A percentile compares a stretch with the other conserved stretches of the same genome.
phyloP scores from a whole-genome alignment of 2,329 filamentous ascomycete species.

The Ilyonectria sp. region DNA sequence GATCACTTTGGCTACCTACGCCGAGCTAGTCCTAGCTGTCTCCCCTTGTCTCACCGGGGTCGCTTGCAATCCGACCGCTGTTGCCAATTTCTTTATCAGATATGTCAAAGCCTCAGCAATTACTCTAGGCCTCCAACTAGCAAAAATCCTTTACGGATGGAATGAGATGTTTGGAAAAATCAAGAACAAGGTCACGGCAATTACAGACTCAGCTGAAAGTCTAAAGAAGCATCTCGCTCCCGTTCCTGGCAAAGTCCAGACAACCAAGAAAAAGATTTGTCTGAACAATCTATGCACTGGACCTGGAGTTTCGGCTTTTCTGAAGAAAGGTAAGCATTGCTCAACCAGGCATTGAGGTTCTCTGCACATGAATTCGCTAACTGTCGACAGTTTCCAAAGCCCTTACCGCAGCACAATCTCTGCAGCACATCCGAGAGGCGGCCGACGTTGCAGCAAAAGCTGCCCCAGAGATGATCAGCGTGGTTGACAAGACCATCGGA shows the following conservation, averaged over 20 bases:
- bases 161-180: slow-evolving; percentile 1
- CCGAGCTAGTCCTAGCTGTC: slow-evolving; percentile 9
- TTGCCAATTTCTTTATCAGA: slow-evolving; percentile 1
- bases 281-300: slow-evolving; percentile 4
- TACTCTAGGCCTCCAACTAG: background rate
- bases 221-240: background rate
- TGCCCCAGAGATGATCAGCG: slow-evolving; percentile 9
- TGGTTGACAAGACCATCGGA: background rate
- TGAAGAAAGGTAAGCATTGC: slow-evolving; percentile 2
- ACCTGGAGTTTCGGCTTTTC: slow-evolving; percentile 12
- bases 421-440: slow-evolving; percentile 8
- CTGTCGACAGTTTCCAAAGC: slow-evolving; percentile 4
- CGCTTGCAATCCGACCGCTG: background rate
- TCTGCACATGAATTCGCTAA: background rate
- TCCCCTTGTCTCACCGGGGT: slow-evolving; percentile 7
- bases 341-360: too few species aligned
- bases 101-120: background rate
- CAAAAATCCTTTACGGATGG: background rate
- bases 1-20: slow-evolving; percentile 17
- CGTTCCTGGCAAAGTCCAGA: slow-evolving; percentile 9
- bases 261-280: slow-evolving; percentile 12
- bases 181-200: background rate
- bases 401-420: background rate
- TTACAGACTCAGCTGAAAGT: background rate
- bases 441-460: slow-evolving; percentile 6